Evolutionary conservation across 441 rosid genomes (phyloP).

Genomic region (Brassica hybrid): DNA sequence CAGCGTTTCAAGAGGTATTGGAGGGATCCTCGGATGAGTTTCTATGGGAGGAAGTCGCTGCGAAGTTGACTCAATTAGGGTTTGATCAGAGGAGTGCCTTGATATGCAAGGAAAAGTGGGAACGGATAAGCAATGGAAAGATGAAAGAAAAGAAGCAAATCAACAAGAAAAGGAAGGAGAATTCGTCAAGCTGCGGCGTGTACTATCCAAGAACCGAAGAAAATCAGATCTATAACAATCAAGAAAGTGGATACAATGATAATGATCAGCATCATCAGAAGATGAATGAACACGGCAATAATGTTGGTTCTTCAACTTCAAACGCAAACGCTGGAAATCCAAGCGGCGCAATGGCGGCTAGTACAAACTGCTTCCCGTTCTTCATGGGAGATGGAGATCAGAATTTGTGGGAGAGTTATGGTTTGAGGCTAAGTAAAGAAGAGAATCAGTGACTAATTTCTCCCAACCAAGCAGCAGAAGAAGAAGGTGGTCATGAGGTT

Average conservation of each 20-base stretch:
- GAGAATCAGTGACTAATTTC: slow-evolving; percentile 52
- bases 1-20: slow-evolving; percentile 50
- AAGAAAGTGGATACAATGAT: slow-evolving; percentile 52
- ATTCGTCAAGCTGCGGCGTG: slow-evolving; percentile 48
- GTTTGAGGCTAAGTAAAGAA: slow-evolving; percentile 72
- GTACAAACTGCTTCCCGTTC: slow-evolving; percentile 71
- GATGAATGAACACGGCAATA: slow-evolving; percentile 44
- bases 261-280: slow-evolving; percentile 41
- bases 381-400: slow-evolving; percentile 81
- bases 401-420: slow-evolving; percentile 81
- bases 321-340: slow-evolving; percentile 42
- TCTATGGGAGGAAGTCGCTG: slow-evolving; percentile 67
- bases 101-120: slow-evolving; percentile 66
- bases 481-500: slow-evolving; percentile 35
- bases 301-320: slow-evolving; percentile 51
- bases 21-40: slow-evolving; percentile 55
- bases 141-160: slow-evolving; percentile 47
- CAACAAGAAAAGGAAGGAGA: slow-evolving; percentile 72
- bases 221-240: slow-evolving; percentile 49
- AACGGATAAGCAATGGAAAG: slow-evolving; percentile 47
- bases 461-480: slow-evolving; percentile 14
- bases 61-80: slow-evolving; percentile 56
- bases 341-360: slow-evolving; percentile 53
- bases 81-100: slow-evolving; percentile 51
- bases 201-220: slow-evolving; percentile 49